Conservation (phyloP, 2,329 filamentous ascomycete genomes). For the Sporothrix dimorphospora region DNA sequence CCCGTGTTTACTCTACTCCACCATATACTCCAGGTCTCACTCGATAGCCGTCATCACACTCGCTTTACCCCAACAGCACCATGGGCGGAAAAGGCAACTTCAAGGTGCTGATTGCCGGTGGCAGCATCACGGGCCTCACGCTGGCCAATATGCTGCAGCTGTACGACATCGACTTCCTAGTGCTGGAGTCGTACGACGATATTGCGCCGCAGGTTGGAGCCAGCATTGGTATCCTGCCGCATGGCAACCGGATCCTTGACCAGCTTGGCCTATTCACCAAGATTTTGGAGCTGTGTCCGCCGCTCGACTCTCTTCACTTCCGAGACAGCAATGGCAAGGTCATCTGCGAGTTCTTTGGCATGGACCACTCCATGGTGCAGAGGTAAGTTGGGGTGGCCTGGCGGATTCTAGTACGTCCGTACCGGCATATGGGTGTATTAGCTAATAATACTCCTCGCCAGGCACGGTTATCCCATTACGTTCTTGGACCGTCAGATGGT, state of each 20-base stretch:
- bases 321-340: slow-evolving; percentile 30
- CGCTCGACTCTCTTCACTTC: slow-evolving; percentile 28
- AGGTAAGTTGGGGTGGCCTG: slow-evolving; percentile 3
- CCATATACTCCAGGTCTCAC: no score
- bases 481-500: slow-evolving; percentile 46
- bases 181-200: slow-evolving; percentile 49
- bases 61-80: background rate
- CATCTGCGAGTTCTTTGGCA: slow-evolving; percentile 34
- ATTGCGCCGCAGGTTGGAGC: slow-evolving; percentile 53
- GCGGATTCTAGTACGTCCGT: no score
- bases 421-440: no score
- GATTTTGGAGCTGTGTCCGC: slow-evolving; percentile 31
- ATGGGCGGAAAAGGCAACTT: slow-evolving; percentile 33
- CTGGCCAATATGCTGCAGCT: slow-evolving; percentile 51
- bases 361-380: slow-evolving; percentile 29
- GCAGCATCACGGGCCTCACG: slow-evolving; percentile 52
- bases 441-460: background rate
- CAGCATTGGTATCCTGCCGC: slow-evolving; percentile 50
- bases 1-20: background rate
- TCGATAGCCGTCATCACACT: background rate
- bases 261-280: slow-evolving; percentile 50
- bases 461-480: slow-evolving; percentile 41
- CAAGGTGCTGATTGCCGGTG: slow-evolving; percentile 53
- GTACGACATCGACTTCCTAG: slow-evolving; percentile 51
- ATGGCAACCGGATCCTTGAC: slow-evolving; percentile 51